Conservation (phyloP, 1,139 yeast genomes). For the Sugiyamaella novakii region DNA sequence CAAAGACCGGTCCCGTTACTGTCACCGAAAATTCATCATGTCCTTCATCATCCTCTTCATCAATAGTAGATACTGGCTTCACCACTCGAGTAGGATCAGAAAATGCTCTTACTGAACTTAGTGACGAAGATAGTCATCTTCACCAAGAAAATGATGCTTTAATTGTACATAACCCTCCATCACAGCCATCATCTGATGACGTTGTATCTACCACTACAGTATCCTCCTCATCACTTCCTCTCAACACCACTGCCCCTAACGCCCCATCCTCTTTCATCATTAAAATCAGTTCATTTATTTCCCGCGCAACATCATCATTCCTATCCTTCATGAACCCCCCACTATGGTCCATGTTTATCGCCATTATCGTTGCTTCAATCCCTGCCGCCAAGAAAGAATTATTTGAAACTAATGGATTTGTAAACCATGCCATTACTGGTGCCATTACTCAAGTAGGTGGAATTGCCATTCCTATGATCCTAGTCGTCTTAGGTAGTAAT, state of each 20-base stretch:
- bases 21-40: constrained; percentile 23
- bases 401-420: constrained; percentile 63
- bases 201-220: neutral
- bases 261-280: neutral
- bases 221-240: neutral
- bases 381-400: constrained; percentile 67
- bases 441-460: constrained; percentile 80
- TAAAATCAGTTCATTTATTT: constrained; percentile 5
- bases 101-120: constrained; percentile 1
- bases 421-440: constrained; percentile 73
- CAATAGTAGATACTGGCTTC: constrained; percentile 12
- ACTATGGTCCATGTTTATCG: constrained; percentile 82
- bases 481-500: constrained; percentile 63
- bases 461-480: constrained; percentile 81
- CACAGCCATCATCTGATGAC: neutral
- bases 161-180: neutral
- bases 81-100: constrained; percentile 19
- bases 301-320: constrained; percentile 28
- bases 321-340: constrained; percentile 87
- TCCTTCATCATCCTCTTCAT: constrained; percentile 38
- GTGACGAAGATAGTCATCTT: neutral
- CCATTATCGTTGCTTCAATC: constrained; percentile 81
- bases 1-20: neutral
- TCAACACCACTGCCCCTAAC: neutral
- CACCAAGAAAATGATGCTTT: neutral